phyloP scores from a whole-genome alignment of 306 rosid species.

The Cicer yamashitae region DNA sequence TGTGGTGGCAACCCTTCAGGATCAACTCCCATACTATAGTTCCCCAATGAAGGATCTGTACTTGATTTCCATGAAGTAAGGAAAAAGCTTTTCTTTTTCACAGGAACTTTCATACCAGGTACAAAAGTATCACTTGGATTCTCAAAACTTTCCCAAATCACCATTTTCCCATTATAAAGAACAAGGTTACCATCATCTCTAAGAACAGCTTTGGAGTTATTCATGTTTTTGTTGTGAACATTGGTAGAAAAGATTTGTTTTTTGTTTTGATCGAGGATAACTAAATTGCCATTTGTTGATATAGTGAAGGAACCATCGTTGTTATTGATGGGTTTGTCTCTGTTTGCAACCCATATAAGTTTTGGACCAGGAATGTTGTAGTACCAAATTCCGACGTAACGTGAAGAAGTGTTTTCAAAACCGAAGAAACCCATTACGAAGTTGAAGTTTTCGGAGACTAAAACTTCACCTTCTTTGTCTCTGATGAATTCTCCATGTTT shows the following conservation, averaged over 20 bases:
- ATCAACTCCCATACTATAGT: slow-evolving; percentile 67
- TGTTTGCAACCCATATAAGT: slow-evolving; percentile 76
- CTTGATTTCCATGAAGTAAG: slow-evolving; percentile 75
- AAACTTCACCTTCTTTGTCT: slow-evolving; percentile 51
- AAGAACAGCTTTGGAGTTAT: slow-evolving; percentile 46
- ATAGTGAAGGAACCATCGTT: slow-evolving; percentile 55
- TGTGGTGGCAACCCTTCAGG: slow-evolving; percentile 70
- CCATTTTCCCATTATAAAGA: slow-evolving; percentile 26
- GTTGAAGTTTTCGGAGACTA: slow-evolving; percentile 46
- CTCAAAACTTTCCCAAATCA: slow-evolving; percentile 66
- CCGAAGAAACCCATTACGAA: slow-evolving; percentile 79
- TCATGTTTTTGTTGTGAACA: slow-evolving; percentile 14
- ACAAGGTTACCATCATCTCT: slow-evolving; percentile 56
- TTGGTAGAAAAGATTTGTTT: slow-evolving; percentile 58
- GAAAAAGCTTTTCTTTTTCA: slow-evolving; percentile 44
- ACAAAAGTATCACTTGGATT: slow-evolving; percentile 70
- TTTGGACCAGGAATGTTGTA: slow-evolving; percentile 34
- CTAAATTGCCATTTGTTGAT: slow-evolving; percentile 57
- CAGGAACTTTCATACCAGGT: slow-evolving; percentile 67
- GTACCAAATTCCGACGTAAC: slow-evolving; percentile 84
- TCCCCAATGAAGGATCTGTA: slow-evolving; percentile 66
- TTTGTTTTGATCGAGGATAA: slow-evolving; percentile 50
- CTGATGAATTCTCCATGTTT: slow-evolving; percentile 39
- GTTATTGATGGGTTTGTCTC: slow-evolving; percentile 58
- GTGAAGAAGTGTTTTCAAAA: slow-evolving; percentile 44